Base-by-base conservation (phyloP, 1,284 basidiomycete genomes). In the Boletus hoseneyae region DNA sequence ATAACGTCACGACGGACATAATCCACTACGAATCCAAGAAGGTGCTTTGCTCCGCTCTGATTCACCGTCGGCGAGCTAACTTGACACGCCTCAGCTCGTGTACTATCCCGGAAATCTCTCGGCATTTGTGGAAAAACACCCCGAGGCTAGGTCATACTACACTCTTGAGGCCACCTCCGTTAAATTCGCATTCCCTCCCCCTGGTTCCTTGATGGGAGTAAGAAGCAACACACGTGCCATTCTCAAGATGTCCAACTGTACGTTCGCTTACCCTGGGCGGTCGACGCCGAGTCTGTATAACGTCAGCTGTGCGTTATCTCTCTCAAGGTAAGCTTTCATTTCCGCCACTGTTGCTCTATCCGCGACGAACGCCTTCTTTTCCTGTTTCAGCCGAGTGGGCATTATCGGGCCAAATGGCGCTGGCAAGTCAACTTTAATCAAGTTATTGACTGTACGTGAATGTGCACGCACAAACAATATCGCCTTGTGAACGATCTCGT, bases 1-100 rank as follows among this genome's bases (percentile, higher is more conserved):
- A 99, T 76, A 90, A 92, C 70, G 84, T 98, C 53, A 97, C 95
- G 58, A 95, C 96, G 57, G 96, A 99, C 72, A 95, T 99, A 64
- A 92, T 98, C 59, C 96, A 98, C 76, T 99, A 98, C 75, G 94
- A 98, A 74, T 74, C 76, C 60, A 98, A 98, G 78, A 97, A 96
- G 79, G 85, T 82, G 52, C 42, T 37, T 48, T 50, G 10, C 38
- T 55, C 41, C 37, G 44, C 36, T 35, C 48, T 47, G 50, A 52
- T 53, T 50, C 59, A 46, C 54, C 52, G 58, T 49, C 58, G 60
- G 39, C 41, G 52, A 54, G 51, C 52, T 59, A 43, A 62, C 34
- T 37, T 51, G 38, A 35, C 36, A 44, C 25, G 47, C 44, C 50
- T 49, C 65, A 90, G 86, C 83, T 99, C 58, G 92, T 86, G 46